These are phyloP conservation scores for Saururus chinensis DNA, from an alignment of 164 flowering plant genomes.

Conservation along the genomic window DNA sequence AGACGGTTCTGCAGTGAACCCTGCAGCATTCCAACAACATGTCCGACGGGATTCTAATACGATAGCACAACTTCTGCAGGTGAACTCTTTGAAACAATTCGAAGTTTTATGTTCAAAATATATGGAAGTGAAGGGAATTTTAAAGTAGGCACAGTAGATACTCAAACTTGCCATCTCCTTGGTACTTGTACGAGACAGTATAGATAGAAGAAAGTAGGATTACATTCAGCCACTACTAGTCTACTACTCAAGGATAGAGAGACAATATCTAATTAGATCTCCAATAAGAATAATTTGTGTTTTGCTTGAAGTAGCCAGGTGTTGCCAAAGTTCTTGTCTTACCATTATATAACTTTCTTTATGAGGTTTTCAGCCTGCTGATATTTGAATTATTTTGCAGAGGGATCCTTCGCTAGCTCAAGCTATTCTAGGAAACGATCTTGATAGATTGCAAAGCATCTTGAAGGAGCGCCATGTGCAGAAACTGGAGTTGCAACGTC, in stretches of 20 bases:
- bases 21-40: conserved; percentile 81
- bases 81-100: conserved; percentile 7
- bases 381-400: conserved; percentile 25
- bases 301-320: not conserved
- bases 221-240: too few species aligned
- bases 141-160: not conserved
- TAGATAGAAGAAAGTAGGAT: too few species aligned
- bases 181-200: too few species aligned
- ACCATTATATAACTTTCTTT: not conserved
- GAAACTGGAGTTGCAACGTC: conserved; percentile 49
- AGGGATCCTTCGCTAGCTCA: conserved; percentile 88
- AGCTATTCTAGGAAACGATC: conserved; percentile 73
- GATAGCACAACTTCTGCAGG: conserved; percentile 85
- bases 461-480: conserved; percentile 62
- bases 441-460: conserved; percentile 57
- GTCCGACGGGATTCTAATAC: conserved; percentile 54
- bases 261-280: not conserved
- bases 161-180: not conserved
- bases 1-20: conserved; percentile 94
- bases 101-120: not conserved
- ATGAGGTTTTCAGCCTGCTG: not conserved
- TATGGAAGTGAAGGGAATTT: not conserved
- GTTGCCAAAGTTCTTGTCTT: not conserved
- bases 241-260: too few species aligned
- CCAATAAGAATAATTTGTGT: not conserved